These are phyloP conservation scores for Musa schizocarpa DNA, from an alignment of 176 grass and related monocot species.

Conservation along the genomic window DNA sequence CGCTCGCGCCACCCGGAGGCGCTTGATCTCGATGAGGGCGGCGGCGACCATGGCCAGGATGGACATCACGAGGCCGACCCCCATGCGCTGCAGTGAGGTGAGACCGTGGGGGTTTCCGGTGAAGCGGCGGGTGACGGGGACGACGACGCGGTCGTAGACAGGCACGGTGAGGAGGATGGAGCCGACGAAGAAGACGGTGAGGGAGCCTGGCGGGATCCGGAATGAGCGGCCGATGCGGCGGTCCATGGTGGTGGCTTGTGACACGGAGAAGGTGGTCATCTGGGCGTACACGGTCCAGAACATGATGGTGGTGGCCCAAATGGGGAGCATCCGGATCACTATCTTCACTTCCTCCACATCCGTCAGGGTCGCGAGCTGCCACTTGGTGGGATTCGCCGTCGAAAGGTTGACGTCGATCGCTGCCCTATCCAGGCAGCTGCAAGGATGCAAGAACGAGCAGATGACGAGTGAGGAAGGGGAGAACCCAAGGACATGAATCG, in stretches of 20 bases:
- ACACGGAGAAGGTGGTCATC: slow-evolving; percentile 16
- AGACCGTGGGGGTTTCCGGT: slow-evolving; percentile 6
- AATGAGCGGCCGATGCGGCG: slow-evolving; percentile 1
- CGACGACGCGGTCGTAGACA: slow-evolving; percentile 3
- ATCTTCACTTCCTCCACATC: slow-evolving; percentile 84
- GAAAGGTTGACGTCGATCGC: neutral
- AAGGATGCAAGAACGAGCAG: neutral
- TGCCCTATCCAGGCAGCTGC: slow-evolving; percentile 16
- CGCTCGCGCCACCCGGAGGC: neutral
- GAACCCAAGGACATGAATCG: too few species aligned
- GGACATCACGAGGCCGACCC: slow-evolving; percentile 7
- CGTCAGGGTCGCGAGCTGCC: slow-evolving; percentile 40
- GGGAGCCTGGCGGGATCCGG: slow-evolving; percentile 1
- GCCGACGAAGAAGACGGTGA: slow-evolving; percentile 20
- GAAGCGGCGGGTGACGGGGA: slow-evolving; percentile 5
- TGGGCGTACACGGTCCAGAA: slow-evolving; percentile 20
- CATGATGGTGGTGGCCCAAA: slow-evolving; percentile 60
- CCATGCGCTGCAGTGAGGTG: slow-evolving; percentile 10
- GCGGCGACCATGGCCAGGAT: slow-evolving; percentile 11
- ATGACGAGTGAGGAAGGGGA: too few species aligned
- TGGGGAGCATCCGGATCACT: slow-evolving; percentile 64
- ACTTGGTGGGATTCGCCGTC: neutral
- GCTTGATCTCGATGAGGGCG: slow-evolving; percentile 13
- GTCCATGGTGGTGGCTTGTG: slow-evolving; percentile 13
- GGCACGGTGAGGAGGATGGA: slow-evolving; percentile 19